Evolutionary conservation across 2,329 filamentous ascomycete genomes (phyloP), one percentile per base, ranked within the genome.

Genomic region (Neurospora crassa): DNA sequence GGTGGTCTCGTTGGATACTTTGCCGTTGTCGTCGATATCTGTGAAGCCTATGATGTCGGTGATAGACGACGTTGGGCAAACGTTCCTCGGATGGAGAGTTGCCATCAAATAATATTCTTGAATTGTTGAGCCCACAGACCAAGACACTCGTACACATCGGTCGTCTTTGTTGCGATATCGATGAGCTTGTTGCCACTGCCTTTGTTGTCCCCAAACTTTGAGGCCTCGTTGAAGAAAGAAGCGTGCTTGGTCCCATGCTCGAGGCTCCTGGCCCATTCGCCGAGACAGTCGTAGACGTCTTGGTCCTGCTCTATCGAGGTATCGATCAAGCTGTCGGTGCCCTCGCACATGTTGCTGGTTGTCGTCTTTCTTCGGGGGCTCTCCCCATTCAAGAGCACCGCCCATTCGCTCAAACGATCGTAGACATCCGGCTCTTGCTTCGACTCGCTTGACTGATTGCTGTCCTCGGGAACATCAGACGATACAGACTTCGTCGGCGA

Each of bases 141-240:
- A 2, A 34, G 53, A 34, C 7, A 34, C 3, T 3, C 53, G 53
- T 63, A 34, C 14, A 18, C 24, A 2, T 18, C 53, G 53, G 53
- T 12, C 53, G 14, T 63, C 7, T 5, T 1, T 1, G 18, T 63
- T 3, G 14, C 24, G 24, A 63, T 29, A 0, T 63, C 24, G 53
- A 63, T 34, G 2, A 18, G 53, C 53, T 4, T 5, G 4, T 4
- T 5, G 4, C 14, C 34, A 6, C 6, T 34, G 14, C 3, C 45
- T 7, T 18, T 18, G 8, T 16, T 59, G 24, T 11, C 3, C 3
- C 2, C 53, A 0, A 2, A 34, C 7, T 34, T 34, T 0, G 53
- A 18, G 24, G 1, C 7, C 1, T 59, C 16, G 14, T 59, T 1
- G 20, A 18, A 59, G 20, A 11, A 29, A 18, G 47, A 34, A 7